Base-by-base conservation (phyloP, 2,329 filamentous ascomycete genomes). In the Ilyonectria sp. region DNA sequence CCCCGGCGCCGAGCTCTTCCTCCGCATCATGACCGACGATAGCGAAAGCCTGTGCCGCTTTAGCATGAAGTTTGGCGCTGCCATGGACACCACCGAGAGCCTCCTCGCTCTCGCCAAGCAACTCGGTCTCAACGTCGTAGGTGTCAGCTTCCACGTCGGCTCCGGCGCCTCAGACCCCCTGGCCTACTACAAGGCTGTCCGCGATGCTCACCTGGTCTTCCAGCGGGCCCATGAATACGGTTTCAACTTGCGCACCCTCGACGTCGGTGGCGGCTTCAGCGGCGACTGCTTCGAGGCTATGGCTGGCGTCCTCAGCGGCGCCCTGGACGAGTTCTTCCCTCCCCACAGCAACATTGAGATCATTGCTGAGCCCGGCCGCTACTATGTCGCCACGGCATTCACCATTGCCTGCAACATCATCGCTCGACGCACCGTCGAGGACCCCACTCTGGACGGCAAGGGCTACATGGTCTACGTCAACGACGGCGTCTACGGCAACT, bases 381-480 rank as follows among this genome's bases (percentile, higher is more conserved):
- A 96, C 88, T 99, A 98, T 79, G 96, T 97, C 56, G 92, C 94
- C 63, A 90, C 91, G 3, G 96, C 96, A 21, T 99, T 98, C 83
- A 98, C 95, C 49, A 89, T 99, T 74, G 96, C 96, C 50, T 96
- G 94, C 84, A 95, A 97, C 82, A 90, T 99, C 80, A 99, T 98
- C 79, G 95, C 96, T 33, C 94, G 96, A 68, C 95, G 96, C 77
- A 94, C 94, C 46, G 92, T 98, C 65, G 87, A 92, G 70, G 91
- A 95, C 77, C 90, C 93, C 4, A 85, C 84, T 21, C 86, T 88
- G 11, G 86, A 86, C 57, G 86, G 88, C 69, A 91, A 90, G 69
- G 93, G 91, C 73, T 98, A 97, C 87, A 99, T 98, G 96, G 85
- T 98, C 53, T 99, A 99, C 81, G 86, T 98, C 80, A 99, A 99